Conservation (phyloP, 768 basidiomycete species). For the Mycena metata region DNA sequence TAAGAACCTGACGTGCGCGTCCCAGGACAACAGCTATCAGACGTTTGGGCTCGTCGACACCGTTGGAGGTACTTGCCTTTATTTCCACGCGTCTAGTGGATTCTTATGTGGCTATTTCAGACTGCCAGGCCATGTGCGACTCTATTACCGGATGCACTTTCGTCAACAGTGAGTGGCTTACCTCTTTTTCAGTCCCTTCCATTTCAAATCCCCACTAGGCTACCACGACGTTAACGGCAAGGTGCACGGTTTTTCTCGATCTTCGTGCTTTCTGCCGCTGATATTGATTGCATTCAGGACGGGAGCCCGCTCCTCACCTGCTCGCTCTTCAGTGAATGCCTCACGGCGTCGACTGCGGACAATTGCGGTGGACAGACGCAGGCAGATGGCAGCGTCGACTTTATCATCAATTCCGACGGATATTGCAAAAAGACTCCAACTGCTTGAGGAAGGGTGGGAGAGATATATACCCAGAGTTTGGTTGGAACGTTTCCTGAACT, state of each 20-base stretch:
- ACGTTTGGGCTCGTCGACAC: conserved; percentile 63
- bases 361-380: conserved; percentile 61
- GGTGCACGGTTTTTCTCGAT: conserved; percentile 37
- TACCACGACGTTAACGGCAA: conserved; percentile 64
- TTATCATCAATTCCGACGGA: conserved; percentile 57
- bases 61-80: conserved; percentile 50
- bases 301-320: conserved; percentile 61
- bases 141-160: conserved; percentile 56
- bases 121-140: conserved; percentile 62
- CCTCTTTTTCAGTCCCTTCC: conserved; percentile 4
- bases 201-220: conserved; percentile 41
- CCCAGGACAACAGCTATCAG: conserved; percentile 56
- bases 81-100: conserved; percentile 6
- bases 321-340: conserved; percentile 56
- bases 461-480: conserved; percentile 26
- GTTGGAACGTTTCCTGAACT: conserved; percentile 22
- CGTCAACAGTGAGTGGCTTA: conserved; percentile 54
- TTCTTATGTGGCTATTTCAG: conserved; percentile 40
- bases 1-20: conserved; percentile 57
- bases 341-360: conserved; percentile 51
- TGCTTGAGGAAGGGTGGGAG: conserved; percentile 21
- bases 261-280: conserved; percentile 18
- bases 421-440: conserved; percentile 52
- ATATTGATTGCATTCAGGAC: conserved; percentile 42
- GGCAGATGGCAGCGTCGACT: conserved; percentile 56